phyloP scores from a whole-genome alignment of 306 rosid genomes.

The Cucurbita ficifolia region DNA sequence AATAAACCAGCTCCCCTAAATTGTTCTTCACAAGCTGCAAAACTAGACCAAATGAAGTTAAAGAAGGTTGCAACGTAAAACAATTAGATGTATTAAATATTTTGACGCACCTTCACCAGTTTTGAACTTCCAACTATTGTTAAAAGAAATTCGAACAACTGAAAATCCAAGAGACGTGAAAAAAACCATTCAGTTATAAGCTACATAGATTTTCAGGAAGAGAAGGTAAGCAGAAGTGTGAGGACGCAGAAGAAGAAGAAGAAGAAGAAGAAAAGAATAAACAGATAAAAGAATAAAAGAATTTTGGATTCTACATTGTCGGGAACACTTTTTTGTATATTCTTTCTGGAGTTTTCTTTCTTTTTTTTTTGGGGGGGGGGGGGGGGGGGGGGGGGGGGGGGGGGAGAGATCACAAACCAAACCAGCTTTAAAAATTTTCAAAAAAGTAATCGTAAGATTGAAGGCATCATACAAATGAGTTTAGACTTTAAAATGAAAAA shows the following conservation, averaged over 20 bases:
- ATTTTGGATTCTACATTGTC: not conserved
- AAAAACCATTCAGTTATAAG: conserved; percentile 3
- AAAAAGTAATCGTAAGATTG: not conserved
- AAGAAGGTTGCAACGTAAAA: conserved; percentile 3
- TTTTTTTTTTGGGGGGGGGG: not conserved
- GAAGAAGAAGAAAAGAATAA: too few species aligned
- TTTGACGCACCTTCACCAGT: conserved; percentile 44
- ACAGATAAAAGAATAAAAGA: not conserved
- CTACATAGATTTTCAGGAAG: not conserved
- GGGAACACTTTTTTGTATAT: not conserved
- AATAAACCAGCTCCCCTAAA: conserved; percentile 69
- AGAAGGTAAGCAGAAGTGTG: not conserved
- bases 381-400: too few species aligned
- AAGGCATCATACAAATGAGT: not conserved
- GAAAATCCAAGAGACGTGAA: conserved; percentile 16
- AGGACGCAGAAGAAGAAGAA: not conserved
- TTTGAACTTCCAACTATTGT: conserved; percentile 60
- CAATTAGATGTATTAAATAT: conserved; percentile 5
- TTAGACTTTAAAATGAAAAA: not conserved
- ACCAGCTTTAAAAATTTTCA: not conserved
- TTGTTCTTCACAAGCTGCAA: conserved; percentile 43
- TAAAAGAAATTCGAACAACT: conserved; percentile 88
- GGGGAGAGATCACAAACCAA: not conserved
- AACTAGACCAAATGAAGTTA: conserved; percentile 5
- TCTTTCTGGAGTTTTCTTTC: not conserved